Conservation (phyloP, 1,284 basidiomycete genomes). For the Ganoderma sinense region DNA sequence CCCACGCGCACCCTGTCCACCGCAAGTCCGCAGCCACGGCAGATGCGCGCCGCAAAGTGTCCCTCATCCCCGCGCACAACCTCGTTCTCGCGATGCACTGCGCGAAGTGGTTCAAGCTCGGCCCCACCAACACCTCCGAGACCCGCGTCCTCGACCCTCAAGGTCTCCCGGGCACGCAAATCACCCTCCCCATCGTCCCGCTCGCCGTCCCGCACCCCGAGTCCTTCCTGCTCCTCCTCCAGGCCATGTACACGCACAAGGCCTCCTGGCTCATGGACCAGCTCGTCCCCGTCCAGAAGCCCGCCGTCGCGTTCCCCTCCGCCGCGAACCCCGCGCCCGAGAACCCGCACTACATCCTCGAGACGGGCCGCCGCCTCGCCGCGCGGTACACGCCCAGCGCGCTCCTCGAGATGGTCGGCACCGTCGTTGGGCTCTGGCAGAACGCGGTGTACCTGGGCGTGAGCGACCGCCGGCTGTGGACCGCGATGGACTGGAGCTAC, state of each 20-base stretch:
- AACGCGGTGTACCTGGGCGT: slow-evolving; percentile 69
- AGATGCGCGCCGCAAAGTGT: slow-evolving; percentile 40
- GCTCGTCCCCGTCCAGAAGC: slow-evolving; percentile 57
- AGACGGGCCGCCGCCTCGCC: slow-evolving; percentile 41
- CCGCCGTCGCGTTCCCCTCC: slow-evolving; percentile 33
- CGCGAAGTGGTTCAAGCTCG: slow-evolving; percentile 49
- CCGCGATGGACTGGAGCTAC: slow-evolving; percentile 65
- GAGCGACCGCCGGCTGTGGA: slow-evolving; percentile 63
- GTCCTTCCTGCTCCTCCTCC: slow-evolving; percentile 65
- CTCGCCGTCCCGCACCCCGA: slow-evolving; percentile 69
- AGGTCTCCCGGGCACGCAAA: slow-evolving; percentile 38
- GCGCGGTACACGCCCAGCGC: slow-evolving; percentile 38
- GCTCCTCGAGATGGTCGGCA: slow-evolving; percentile 49
- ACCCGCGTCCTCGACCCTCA: slow-evolving; percentile 9
- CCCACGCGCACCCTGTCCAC: slow-evolving; percentile 25
- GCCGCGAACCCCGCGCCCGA: slow-evolving; percentile 22
- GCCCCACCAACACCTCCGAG: slow-evolving; percentile 49
- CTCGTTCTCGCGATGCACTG: slow-evolving; percentile 62
- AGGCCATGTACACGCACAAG: slow-evolving; percentile 69
- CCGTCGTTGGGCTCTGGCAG: slow-evolving; percentile 65
- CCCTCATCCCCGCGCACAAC: slow-evolving; percentile 60
- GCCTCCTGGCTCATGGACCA: slow-evolving; percentile 52
- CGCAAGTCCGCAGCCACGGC: slow-evolving; percentile 13
- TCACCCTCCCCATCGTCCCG: slow-evolving; percentile 66
- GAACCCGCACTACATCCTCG: slow-evolving; percentile 31